Base-by-base conservation (phyloP, 768 basidiomycete genomes). In the Tricholoma terreum region DNA sequence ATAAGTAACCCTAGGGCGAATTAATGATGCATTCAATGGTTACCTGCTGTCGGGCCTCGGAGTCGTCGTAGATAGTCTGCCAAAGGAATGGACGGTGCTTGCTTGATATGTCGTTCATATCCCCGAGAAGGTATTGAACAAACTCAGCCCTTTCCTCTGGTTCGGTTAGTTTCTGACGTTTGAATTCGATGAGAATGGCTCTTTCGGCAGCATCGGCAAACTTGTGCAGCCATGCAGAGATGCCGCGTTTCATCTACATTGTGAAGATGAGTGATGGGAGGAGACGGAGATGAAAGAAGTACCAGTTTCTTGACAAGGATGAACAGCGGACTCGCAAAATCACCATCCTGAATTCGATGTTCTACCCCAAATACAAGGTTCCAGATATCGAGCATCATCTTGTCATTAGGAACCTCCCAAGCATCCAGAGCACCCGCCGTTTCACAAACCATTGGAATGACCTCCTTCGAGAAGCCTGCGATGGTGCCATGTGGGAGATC, bases 181-280 rank as follows among this genome's bases (percentile, higher is more conserved):
- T 9, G 43, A 34, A 40, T 19, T 54, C 40, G 8, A 12, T 24
- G 6, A 24, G 17, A n/a, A 54, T 21, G 9, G 52, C 40, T 43
- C 43, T 54, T 14, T 42, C 38, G 15, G 36, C 52, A 15, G 24
- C 40, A 14, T 22, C 8, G 5, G 52, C 52, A 30, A 54, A 42
- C 30, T 54, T 54, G 24, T 54, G 40, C 22, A 54, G 19, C 38
- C 52, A 54, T 8, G 38, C 15, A n/a, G 52, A 54, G 17, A 54
- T 42, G 11, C 31, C 36, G 19, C 15, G 52, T n/a, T 54, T 54
- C 22, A 54, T 54, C 52, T 54, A 17, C 15, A 27, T 21, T 31
- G 6, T 50, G 30, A 9, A 33, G 33, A 31, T 27, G 6, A 12
- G 19, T 5, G 27, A 42, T 38, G 3, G 33, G 21, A 19, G 27